Evolutionary conservation across 2,329 filamentous ascomycete genomes (phyloP).

Genomic region (Elsinoe australis): DNA sequence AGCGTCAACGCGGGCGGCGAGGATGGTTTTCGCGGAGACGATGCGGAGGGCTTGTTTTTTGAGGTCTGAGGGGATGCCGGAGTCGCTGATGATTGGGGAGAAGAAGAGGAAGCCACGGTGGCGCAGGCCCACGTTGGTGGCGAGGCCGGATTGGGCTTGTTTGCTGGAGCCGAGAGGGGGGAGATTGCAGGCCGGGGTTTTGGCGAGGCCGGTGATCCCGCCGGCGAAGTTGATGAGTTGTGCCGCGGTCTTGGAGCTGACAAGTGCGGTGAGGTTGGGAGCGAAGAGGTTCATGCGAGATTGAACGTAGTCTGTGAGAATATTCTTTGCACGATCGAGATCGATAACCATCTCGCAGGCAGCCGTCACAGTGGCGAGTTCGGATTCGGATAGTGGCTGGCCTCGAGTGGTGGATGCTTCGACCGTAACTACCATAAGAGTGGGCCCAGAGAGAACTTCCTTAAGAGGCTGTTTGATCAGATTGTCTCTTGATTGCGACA

Average conservation of each 20-base stretch:
- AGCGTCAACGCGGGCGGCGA: conserved; percentile 86
- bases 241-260: conserved; percentile 86
- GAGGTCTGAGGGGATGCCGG: conserved; percentile 65
- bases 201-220: conserved; percentile 78
- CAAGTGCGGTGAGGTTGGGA: conserved; percentile 81
- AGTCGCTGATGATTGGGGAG: conserved; percentile 73
- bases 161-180: conserved; percentile 86
- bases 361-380: conserved; percentile 63
- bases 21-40: conserved; percentile 82
- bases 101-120: conserved; percentile 92
- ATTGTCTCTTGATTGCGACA: conserved; percentile 72
- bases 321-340: conserved; percentile 78
- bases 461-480: conserved; percentile 66
- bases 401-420: conserved; percentile 88
- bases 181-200: conserved; percentile 89
- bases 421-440: conserved; percentile 90
- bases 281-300: conserved; percentile 96
- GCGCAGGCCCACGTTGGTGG: conserved; percentile 83
- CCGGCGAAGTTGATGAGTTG: conserved; percentile 94
- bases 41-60: conserved; percentile 94
- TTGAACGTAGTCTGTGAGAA: conserved; percentile 86
- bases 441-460: conserved; percentile 76
- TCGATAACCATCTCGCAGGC: conserved; percentile 85
- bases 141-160: conserved; percentile 69
- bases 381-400: conserved; percentile 63